A percentile compares a stretch with the other conserved stretches of the same genome.
These are phyloP conservation scores for Pythium folliculosum DNA, from an alignment of 352 stramenopile genomes.

Conservation along the genomic window DNA sequence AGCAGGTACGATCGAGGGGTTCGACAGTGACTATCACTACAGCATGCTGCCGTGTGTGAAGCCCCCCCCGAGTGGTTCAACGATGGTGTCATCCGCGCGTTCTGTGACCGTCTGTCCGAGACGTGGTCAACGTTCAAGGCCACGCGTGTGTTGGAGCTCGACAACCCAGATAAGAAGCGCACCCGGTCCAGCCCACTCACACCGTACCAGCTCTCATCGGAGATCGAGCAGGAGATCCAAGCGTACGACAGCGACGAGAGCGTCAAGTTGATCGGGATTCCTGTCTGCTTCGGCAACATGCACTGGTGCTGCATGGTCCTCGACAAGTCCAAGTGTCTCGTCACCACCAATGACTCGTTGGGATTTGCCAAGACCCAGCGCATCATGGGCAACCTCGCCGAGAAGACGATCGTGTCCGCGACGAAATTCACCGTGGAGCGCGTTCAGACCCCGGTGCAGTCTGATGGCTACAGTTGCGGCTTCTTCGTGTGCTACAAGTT, in stretches of 20 bases:
- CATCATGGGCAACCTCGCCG: neutral
- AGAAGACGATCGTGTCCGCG: neutral
- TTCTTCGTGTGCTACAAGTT: constrained; percentile 11
- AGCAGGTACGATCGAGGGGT: neutral
- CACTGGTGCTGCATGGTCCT: neutral
- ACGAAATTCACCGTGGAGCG: neutral
- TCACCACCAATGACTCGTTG: neutral
- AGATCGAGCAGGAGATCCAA: neutral
- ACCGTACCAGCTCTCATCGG: neutral
- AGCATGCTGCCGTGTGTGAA: constrained; percentile 1
- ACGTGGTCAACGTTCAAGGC: too few relatives aligned
- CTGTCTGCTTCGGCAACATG: neutral
- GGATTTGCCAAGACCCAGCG: neutral
- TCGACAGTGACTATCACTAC: constrained; percentile 4
- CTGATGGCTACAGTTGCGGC: constrained; percentile 1
- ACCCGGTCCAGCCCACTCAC: too few relatives aligned
- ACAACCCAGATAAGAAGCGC: too few relatives aligned
- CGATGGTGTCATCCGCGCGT: neutral
- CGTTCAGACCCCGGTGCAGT: neutral
- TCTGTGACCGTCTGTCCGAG: too few relatives aligned
- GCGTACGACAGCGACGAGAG: neutral
- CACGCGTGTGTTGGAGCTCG: too few relatives aligned
- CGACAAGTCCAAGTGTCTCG: neutral
- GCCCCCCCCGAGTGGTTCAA: constrained; percentile 1
- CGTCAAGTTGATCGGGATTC: neutral